Evolutionary conservation across 78 protist species (phyloP).

Genomic region (Pigoraptor vietnamica): DNA sequence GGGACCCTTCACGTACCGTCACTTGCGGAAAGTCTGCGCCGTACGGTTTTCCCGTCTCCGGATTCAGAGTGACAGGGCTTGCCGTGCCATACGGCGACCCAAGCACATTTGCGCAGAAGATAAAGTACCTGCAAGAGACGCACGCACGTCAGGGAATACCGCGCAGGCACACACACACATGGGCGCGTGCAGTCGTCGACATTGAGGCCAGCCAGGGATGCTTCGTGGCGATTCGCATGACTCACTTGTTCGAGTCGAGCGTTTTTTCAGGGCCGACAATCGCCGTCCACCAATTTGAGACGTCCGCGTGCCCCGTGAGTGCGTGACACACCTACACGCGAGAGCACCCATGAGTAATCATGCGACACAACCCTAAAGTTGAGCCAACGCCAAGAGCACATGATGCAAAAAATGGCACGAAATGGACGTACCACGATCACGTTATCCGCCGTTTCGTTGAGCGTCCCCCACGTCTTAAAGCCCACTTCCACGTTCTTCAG

Average conservation of each 20-base stretch:
- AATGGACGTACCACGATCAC: not conserved
- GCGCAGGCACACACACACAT: not conserved
- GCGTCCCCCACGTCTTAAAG: slow-evolving; percentile 7
- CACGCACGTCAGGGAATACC: not conserved
- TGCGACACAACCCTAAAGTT: not conserved
- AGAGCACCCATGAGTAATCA: not conserved
- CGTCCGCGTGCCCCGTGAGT: not conserved
- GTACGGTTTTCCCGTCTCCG: not conserved
- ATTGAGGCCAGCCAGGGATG: no score
- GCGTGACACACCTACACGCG: slow-evolving; percentile 9
- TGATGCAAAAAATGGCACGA: not conserved
- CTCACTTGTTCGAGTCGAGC: not conserved
- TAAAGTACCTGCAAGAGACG: not conserved
- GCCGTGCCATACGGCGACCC: slow-evolving; percentile 25
- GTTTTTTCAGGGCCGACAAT: not conserved
- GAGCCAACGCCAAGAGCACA: not conserved
- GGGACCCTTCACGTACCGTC: not conserved
- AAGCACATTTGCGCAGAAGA: slow-evolving; percentile 4
- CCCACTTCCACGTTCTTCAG: not conserved
- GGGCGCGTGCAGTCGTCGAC: not conserved
- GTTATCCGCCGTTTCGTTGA: not conserved
- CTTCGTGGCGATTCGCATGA: no score
- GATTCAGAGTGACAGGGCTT: not conserved
- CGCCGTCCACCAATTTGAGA: slow-evolving; percentile 9
- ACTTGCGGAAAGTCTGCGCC: not conserved